Percentiles rank a stretch among this genome's conserved stretches.
phyloP scores from a whole-genome alignment of 2,329 filamentous ascomycete genomes.

The Blumeriella jaapii region DNA sequence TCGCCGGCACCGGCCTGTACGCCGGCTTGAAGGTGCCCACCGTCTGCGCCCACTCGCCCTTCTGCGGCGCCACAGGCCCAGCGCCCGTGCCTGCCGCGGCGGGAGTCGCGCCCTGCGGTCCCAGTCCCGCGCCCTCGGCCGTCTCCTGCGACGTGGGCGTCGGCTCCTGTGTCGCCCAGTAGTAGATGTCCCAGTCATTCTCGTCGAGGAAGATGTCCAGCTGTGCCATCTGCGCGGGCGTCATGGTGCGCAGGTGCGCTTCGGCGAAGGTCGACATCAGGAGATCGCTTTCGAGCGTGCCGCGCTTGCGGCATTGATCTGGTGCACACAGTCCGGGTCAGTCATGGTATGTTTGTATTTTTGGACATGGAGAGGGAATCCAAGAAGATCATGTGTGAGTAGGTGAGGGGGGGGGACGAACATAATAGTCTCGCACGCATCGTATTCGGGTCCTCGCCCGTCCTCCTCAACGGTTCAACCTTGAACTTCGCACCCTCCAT shows the following conservation, averaged over 20 bases:
- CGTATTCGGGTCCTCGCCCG: constrained; percentile 72
- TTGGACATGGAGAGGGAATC: no score
- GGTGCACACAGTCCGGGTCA: no score
- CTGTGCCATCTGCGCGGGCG: constrained; percentile 58
- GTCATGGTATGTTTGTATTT: no score
- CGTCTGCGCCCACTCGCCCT: constrained; percentile 94
- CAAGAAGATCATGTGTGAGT: background rate
- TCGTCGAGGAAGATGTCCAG: constrained; percentile 94
- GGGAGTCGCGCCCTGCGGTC: constrained; percentile 22
- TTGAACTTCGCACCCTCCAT: constrained; percentile 77
- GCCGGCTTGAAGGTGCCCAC: constrained; percentile 88
- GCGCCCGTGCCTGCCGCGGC: constrained; percentile 14
- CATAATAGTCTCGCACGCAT: constrained; percentile 77
- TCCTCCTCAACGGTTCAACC: constrained; percentile 77
- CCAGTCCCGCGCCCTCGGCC: constrained; percentile 39
- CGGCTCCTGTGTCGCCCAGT: constrained; percentile 90
- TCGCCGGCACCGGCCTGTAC: constrained; percentile 75
- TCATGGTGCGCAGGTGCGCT: constrained; percentile 64
- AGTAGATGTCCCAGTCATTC: constrained; percentile 99
- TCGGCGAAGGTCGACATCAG: constrained; percentile 93
- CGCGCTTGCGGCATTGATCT: constrained; percentile 97
- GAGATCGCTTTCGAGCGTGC: constrained; percentile 90
- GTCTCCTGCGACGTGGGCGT: constrained; percentile 44
- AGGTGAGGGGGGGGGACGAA: constrained; percentile 22
- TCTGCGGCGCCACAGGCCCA: constrained; percentile 20